A percentile compares a stretch with the other conserved stretches of the same genome.
Evolutionary conservation across 305 asterid species (phyloP).

Genomic region (Fraxinus floribunda): DNA sequence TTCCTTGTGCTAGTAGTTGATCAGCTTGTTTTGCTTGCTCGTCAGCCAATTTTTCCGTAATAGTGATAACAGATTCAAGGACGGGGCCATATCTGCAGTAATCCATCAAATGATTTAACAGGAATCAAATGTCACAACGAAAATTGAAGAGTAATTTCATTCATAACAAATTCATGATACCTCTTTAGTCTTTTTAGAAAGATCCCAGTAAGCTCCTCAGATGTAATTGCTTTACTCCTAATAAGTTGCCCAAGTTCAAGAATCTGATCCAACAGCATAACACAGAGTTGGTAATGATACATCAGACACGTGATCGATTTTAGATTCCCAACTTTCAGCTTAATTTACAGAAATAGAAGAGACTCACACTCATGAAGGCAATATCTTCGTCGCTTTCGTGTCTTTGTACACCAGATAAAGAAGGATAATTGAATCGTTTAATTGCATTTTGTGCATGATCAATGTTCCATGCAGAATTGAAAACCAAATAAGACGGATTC

Average conservation of each 20-base stretch:
- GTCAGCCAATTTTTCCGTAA: conserved; percentile 85
- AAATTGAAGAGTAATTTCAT: conserved; percentile 2
- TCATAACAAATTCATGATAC: conserved; percentile 23
- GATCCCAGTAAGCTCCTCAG: conserved; percentile 66
- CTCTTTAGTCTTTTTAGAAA: conserved; percentile 71
- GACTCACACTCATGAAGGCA: conserved; percentile 86
- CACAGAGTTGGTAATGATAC: conserved; percentile 4
- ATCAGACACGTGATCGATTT: neutral
- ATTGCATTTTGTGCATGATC: conserved; percentile 27
- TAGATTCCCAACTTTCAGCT: neutral
- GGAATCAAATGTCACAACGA: neutral
- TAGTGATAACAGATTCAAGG: conserved; percentile 75
- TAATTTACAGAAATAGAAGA: neutral
- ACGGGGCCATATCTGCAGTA: conserved; percentile 66
- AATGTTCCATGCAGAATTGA: conserved; percentile 53
- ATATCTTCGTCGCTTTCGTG: conserved; percentile 69
- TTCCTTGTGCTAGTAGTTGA: conserved; percentile 61
- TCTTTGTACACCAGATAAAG: conserved; percentile 42
- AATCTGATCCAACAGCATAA: conserved; percentile 45
- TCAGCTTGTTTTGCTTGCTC: conserved; percentile 80
- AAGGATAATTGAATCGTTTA: conserved; percentile 48
- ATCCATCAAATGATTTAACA: conserved; percentile 13
- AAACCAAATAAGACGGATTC: conserved; percentile 64
- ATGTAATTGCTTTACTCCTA: conserved; percentile 62
- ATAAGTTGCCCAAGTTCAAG: conserved; percentile 79